Evolutionary conservation across 257 asterid genomes (phyloP), one percentile per base, ranked within the genome.

Genomic region (Knoxia roxburghii): DNA sequence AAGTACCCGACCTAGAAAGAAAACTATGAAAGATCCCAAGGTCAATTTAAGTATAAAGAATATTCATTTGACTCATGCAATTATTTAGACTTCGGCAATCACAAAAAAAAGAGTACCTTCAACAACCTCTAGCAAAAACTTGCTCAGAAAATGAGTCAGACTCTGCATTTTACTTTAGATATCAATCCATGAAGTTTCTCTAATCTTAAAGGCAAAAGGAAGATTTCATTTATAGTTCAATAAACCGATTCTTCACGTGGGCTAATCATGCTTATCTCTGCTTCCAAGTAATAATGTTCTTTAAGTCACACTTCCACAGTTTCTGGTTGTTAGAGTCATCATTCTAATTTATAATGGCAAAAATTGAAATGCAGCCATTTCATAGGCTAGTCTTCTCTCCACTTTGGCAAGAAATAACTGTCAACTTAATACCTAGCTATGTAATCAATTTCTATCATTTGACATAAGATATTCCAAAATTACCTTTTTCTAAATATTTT

Each of bases 201-300:
- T 18, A 55, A 55, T 27, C 39, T 55, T 27, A 26, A 11, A 26
- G 39, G 32, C n/a, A 11, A 27, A 57, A 5, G 17, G 15, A 57
- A 57, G 33, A 57, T 57, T 30, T 30, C 11, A 30, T 13, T 13
- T 15, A n/a, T n/a, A n/a, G n/a, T n/a, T n/a, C n/a, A n/a, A 52
- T 1, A 52, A 52, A 52, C 2, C 23, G 12, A 10, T 9, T 52
- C 30, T 21, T 2, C 30, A 21, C 30, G 12, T 21, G n/a, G 13
- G 30, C 30, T 52, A 24, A 52, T 21, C 13, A 52, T 52, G 57
- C 57, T 21, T 21, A 52, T 52, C 49, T 60, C 32, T 14, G 8
- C 18, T 27, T 58, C 41, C 32, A 60, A 39, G n/a, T n/a, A 61
- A 37, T 39, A 61, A 61, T 61, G 51, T 39, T 61, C 66, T 30